phyloP scores from a whole-genome alignment of 148 eudicot genomes.

The Cornus controversa region DNA sequence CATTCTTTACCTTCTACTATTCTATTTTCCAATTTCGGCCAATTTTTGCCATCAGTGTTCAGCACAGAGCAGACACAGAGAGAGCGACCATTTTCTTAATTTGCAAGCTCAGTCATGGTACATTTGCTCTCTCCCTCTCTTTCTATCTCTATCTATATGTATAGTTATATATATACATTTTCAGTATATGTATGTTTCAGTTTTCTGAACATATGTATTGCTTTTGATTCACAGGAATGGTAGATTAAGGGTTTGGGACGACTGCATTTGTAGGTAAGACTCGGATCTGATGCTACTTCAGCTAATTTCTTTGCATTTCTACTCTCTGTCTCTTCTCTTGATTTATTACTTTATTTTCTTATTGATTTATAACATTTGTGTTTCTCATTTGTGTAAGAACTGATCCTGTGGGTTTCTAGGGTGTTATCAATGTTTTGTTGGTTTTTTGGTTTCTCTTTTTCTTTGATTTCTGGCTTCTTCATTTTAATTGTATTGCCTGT shows the following conservation, averaged over 20 bases:
- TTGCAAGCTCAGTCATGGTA: slow-evolving; percentile 3
- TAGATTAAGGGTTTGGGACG: slow-evolving; percentile 6
- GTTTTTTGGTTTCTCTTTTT: background rate
- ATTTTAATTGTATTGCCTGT: background rate
- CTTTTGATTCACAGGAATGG: background rate
- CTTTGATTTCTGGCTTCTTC: background rate
- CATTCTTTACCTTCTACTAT: background rate
- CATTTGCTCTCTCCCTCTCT: background rate
- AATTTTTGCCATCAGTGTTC: background rate
- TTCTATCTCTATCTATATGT: background rate
- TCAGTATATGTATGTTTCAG: background rate
- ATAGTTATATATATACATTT: background rate
- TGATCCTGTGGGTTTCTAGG: background rate
- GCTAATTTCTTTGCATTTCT: background rate
- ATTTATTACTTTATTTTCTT: background rate
- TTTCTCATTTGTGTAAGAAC: background rate
- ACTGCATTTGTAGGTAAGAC: background rate
- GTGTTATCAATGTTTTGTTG: background rate
- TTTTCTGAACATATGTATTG: background rate
- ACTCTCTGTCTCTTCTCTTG: background rate
- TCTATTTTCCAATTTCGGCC: background rate
- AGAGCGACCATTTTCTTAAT: background rate
- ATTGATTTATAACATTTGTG: background rate
- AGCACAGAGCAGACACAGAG: background rate
- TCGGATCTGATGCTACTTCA: background rate